Evolutionary conservation across 2,329 filamentous ascomycete species (phyloP).

Genomic region (Apiospora pterosperma): DNA sequence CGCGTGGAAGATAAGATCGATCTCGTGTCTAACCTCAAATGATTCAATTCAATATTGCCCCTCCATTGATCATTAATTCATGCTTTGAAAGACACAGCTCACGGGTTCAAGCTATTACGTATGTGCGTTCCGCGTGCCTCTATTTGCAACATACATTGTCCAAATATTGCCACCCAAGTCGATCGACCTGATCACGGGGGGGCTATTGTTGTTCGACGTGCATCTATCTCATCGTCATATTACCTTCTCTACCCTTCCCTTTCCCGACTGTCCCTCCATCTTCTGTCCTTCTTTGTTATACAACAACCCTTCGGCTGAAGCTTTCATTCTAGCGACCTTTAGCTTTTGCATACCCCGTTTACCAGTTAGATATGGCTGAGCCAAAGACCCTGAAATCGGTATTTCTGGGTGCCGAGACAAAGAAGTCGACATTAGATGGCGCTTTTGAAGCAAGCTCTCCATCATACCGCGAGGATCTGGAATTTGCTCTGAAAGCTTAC

Average conservation of each 20-base stretch:
- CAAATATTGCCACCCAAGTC: neutral
- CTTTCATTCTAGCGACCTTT: neutral
- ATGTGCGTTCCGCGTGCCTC: neutral
- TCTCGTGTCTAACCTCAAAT: neutral
- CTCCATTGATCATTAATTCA: neutral
- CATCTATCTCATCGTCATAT: neutral
- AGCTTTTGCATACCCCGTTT: neutral
- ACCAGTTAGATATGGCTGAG: slow-evolving; percentile 30
- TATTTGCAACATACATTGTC: neutral
- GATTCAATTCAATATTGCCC: neutral
- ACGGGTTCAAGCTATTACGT: neutral
- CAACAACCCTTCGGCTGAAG: neutral
- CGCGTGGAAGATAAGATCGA: neutral
- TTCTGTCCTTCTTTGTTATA: neutral
- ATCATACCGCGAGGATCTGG: slow-evolving; percentile 47
- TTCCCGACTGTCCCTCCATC: neutral
- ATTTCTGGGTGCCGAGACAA: slow-evolving; percentile 48
- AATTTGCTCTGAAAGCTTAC: slow-evolving; percentile 63
- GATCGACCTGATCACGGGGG: neutral
- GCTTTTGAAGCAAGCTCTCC: slow-evolving; percentile 63
- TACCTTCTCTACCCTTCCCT: neutral
- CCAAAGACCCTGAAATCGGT: slow-evolving; percentile 47
- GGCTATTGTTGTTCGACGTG: neutral
- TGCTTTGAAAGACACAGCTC: neutral
- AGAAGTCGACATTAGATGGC: slow-evolving; percentile 56